Conservation (phyloP, 2,329 filamentous ascomycete genomes). For the Nemania sp. region DNA sequence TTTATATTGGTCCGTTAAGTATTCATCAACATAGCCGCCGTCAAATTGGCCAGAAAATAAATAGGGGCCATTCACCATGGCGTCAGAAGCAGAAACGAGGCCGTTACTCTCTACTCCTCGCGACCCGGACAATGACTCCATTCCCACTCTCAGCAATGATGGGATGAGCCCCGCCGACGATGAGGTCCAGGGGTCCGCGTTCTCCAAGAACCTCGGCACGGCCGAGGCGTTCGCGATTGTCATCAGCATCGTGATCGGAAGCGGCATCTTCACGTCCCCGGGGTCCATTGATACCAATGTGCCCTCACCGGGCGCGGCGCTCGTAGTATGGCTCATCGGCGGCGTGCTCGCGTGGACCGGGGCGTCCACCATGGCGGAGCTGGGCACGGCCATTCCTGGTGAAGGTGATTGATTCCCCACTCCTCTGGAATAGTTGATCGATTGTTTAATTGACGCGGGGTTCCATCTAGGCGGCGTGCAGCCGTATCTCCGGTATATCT, state of each 20-base stretch:
- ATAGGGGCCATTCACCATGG: slow-evolving; percentile 20
- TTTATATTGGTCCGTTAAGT: neutral
- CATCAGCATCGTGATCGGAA: slow-evolving; percentile 73
- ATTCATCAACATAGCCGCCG: neutral
- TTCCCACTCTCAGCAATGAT: slow-evolving; percentile 14
- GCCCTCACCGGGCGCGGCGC: slow-evolving; percentile 68
- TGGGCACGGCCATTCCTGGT: slow-evolving; percentile 72
- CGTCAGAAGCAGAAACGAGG: slow-evolving; percentile 33
- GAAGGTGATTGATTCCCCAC: slow-evolving; percentile 57
- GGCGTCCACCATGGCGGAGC: slow-evolving; percentile 70
- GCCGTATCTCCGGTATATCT: slow-evolving; percentile 71
- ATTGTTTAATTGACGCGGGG: slow-evolving; percentile 1
- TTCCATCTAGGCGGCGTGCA: slow-evolving; percentile 66
- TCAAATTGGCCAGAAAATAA: neutral
- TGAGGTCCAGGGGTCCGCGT: slow-evolving; percentile 42
- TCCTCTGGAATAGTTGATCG: neutral
- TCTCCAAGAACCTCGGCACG: slow-evolving; percentile 50
- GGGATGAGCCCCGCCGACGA: slow-evolving; percentile 23
- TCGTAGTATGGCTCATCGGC: slow-evolving; percentile 71
- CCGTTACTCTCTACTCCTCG: slow-evolving; percentile 28
- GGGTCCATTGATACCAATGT: slow-evolving; percentile 73
- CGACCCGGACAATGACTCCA: slow-evolving; percentile 6
- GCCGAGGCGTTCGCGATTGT: slow-evolving; percentile 65
- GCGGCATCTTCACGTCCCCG: slow-evolving; percentile 73
- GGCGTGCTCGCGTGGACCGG: slow-evolving; percentile 74